phyloP scores from a whole-genome alignment of 2,329 filamentous ascomycete species.

The Trichoderma aggressivum region DNA sequence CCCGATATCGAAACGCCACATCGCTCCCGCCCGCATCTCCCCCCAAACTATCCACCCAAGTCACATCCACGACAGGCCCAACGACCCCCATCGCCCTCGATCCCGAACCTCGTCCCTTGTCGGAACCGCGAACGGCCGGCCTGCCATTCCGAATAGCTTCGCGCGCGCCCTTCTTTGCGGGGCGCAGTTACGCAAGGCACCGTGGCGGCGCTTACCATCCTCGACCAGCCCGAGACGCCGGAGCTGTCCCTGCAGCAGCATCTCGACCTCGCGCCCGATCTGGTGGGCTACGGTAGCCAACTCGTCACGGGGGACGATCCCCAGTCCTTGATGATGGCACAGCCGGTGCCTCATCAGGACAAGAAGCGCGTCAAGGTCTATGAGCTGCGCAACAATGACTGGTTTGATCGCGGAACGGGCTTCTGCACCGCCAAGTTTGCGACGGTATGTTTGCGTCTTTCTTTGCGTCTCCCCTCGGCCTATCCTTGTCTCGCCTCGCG shows the following conservation, averaged over 20 bases:
- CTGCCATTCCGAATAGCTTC: slow-evolving; percentile 8
- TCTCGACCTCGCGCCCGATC: slow-evolving; percentile 52
- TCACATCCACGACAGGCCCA: neutral
- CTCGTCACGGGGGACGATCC: slow-evolving; percentile 51
- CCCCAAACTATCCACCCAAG: neutral
- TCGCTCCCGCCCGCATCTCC: slow-evolving; percentile 21
- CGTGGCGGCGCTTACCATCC: slow-evolving; percentile 57
- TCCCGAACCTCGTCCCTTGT: slow-evolving; percentile 15
- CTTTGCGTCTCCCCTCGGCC: neutral
- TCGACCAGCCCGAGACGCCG: slow-evolving; percentile 49
- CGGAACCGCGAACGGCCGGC: neutral
- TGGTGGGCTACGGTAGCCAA: slow-evolving; percentile 48
- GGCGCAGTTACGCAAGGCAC: slow-evolving; percentile 35
- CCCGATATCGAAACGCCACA: slow-evolving; percentile 15
- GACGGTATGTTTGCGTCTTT: slow-evolving; percentile 54
- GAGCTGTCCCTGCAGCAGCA: slow-evolving; percentile 60
- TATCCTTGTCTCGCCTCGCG: neutral
- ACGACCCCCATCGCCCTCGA: neutral
- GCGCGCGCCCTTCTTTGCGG: slow-evolving; percentile 20
- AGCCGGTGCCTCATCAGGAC: slow-evolving; percentile 66
- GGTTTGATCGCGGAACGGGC: slow-evolving; percentile 95
- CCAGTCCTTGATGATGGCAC: slow-evolving; percentile 68
- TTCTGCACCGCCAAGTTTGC: slow-evolving; percentile 81
- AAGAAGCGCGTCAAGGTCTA: slow-evolving; percentile 94
- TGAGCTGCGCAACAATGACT: slow-evolving; percentile 97